A percentile compares a stretch with the other conserved stretches of the same genome.
Evolutionary conservation across 495 filamentous ascomycete genomes (phyloP).

Genomic region (Annulohypoxylon moriforme): DNA sequence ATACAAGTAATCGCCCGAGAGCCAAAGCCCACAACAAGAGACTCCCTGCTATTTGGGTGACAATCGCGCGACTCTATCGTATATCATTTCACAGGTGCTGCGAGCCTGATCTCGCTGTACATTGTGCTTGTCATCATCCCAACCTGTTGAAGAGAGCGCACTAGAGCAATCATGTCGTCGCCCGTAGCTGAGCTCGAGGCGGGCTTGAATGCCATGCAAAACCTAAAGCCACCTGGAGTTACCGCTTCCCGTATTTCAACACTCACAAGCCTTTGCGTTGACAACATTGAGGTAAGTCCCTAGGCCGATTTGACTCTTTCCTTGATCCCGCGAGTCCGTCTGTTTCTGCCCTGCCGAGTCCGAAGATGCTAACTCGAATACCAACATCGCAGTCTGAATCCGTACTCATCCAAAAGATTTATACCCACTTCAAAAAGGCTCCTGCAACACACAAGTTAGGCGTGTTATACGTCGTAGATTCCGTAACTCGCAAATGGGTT

Average conservation of each 20-base stretch:
- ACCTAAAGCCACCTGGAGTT: conserved; percentile 91
- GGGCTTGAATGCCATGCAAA: conserved; percentile 89
- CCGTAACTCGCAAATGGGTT: conserved; percentile 98
- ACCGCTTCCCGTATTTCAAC: conserved; percentile 88
- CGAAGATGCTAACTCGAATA: conserved; percentile 49
- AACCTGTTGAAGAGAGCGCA: conserved; percentile 38
- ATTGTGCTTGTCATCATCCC: conserved; percentile 35
- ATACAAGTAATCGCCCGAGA: conserved; percentile 41
- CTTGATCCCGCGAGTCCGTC: background rate
- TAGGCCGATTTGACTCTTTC: conserved; percentile 12
- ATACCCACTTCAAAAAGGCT: conserved; percentile 96
- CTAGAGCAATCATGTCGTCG: conserved; percentile 71
- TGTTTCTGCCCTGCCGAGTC: background rate
- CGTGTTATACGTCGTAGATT: conserved; percentile 99
- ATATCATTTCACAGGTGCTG: conserved; percentile 40
- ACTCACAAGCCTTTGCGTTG: conserved; percentile 85
- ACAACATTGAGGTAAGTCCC: conserved; percentile 89
- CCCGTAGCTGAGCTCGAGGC: conserved; percentile 91
- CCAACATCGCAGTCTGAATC: conserved; percentile 82
- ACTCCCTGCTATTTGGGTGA: conserved; percentile 39
- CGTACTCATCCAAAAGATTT: conserved; percentile 93
- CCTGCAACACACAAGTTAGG: conserved; percentile 96
- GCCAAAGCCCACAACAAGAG: conserved; percentile 15
- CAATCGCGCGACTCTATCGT: conserved; percentile 41
- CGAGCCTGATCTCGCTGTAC: conserved; percentile 41